phyloP scores from a whole-genome alignment of 1,284 basidiomycete species.

The Cutaneotrichosporon cutaneum region DNA sequence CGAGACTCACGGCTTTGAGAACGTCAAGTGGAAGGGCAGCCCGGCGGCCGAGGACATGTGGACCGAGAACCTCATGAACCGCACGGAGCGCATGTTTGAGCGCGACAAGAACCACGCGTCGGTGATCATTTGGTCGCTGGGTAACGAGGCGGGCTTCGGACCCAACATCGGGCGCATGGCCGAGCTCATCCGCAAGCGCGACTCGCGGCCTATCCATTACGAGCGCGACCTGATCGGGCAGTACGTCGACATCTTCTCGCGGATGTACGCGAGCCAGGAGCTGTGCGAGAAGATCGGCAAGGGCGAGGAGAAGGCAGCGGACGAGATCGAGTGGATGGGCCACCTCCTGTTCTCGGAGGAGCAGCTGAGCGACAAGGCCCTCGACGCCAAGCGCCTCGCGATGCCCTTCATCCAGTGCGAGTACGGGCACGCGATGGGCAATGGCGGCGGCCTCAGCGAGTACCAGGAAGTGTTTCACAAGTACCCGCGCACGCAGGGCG shows the following conservation, averaged over 20 bases:
- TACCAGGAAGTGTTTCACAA: conserved; percentile 30
- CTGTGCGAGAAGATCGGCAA: conserved; percentile 26
- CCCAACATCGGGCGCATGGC: conserved; percentile 29
- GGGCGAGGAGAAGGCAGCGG: conserved; percentile 15
- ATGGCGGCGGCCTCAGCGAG: conserved; percentile 29
- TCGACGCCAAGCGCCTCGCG: conserved; percentile 14
- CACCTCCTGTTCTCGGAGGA: conserved; percentile 13
- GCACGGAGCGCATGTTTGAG: conserved; percentile 27
- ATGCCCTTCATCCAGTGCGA: conserved; percentile 31
- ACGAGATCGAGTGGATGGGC: conserved; percentile 25
- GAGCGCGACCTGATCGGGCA: conserved; percentile 25
- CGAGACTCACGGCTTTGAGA: conserved; percentile 33
- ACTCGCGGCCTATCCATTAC: conserved; percentile 31
- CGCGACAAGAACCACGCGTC: conserved; percentile 36
- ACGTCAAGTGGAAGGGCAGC: conserved; percentile 22
- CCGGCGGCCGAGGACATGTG: conserved; percentile 20
- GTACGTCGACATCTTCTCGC: conserved; percentile 28
- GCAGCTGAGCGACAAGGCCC: conserved; percentile 15
- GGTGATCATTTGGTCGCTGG: conserved; percentile 32
- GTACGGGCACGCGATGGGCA: conserved; percentile 34
- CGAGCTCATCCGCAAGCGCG: conserved; percentile 21
- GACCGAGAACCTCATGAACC: conserved; percentile 24
- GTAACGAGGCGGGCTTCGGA: conserved; percentile 31
- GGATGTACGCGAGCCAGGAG: conserved; percentile 27
- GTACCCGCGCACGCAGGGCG: conserved; percentile 29